Evolutionary conservation across 257 asterid genomes (phyloP).

Genomic region (Cinchona pubescens): DNA sequence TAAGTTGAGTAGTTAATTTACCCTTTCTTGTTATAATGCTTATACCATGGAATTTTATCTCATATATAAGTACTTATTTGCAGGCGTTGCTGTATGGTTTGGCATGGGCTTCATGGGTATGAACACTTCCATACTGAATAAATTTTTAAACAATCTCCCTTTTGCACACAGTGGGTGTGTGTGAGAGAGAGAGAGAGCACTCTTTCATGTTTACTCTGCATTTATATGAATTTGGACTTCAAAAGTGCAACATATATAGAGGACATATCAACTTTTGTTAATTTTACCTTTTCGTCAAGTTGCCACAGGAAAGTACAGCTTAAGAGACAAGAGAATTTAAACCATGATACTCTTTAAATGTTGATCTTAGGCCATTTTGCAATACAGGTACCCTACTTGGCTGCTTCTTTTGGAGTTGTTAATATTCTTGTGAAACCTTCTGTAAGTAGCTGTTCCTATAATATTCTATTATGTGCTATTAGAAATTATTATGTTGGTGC

Average conservation of each 20-base stretch:
- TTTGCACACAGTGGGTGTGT: no score
- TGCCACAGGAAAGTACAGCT: neutral
- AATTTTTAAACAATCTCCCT: neutral
- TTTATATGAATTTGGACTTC: no score
- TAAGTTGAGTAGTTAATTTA: conserved; percentile 36
- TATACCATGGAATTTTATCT: conserved; percentile 16
- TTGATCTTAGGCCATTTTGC: conserved; percentile 18
- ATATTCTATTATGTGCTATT: neutral
- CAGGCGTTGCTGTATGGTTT: conserved; percentile 87
- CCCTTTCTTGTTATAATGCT: neutral
- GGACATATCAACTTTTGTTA: no score
- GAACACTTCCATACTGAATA: conserved; percentile 2
- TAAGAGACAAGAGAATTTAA: neutral
- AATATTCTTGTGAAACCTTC: conserved; percentile 85
- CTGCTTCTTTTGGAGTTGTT: conserved; percentile 84
- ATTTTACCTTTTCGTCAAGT: neutral
- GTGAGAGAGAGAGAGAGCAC: no score
- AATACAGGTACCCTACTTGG: conserved; percentile 78
- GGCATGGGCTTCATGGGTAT: conserved; percentile 98
- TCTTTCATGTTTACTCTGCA: neutral
- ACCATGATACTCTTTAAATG: neutral
- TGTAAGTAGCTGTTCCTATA: conserved; percentile 42
- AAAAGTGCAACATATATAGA: no score
- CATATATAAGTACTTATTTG: conserved; percentile 7
- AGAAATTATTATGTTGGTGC: neutral